Conservation (phyloP, 83 land plant genomes). For the Diphasiastrum complanatum region DNA sequence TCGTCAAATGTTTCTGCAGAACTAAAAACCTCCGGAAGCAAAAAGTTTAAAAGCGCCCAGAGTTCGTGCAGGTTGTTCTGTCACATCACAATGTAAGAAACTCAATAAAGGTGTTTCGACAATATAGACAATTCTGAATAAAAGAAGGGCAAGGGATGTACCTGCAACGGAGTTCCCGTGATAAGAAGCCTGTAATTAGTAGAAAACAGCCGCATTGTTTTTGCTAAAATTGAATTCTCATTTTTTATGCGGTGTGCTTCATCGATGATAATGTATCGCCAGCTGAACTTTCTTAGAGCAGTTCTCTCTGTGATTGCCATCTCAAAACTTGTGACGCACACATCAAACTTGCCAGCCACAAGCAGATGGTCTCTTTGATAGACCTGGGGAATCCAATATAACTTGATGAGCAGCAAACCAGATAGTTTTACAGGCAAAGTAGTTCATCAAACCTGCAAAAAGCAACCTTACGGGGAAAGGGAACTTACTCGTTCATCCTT, state of each 20-base stretch:
- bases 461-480: neutral
- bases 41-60: slow-evolving; percentile 93
- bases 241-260: slow-evolving; percentile 99
- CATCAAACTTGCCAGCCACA: slow-evolving; percentile 92
- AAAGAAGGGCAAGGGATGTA: slow-evolving; percentile 16
- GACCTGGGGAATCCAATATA: no score
- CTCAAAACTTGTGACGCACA: slow-evolving; percentile 98
- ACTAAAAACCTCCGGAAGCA: slow-evolving; percentile 95
- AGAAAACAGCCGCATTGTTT: slow-evolving; percentile 92
- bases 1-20: slow-evolving; percentile 99
- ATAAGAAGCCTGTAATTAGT: slow-evolving; percentile 95
- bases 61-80: slow-evolving; percentile 99
- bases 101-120: neutral
- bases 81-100: slow-evolving; percentile 9
- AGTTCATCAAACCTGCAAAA: neutral
- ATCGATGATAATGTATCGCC: slow-evolving; percentile 98
- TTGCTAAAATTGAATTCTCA: slow-evolving; percentile 94
- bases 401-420: no score
- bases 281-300: slow-evolving; percentile 73
- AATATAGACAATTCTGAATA: neutral
- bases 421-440: no score
- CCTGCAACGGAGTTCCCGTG: slow-evolving; percentile 99
- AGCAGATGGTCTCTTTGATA: slow-evolving; percentile 70
- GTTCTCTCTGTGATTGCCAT: slow-evolving; percentile 98
- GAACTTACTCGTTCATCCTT: slow-evolving; percentile 84